Evolutionary conservation across 2,329 filamentous ascomycete genomes (phyloP), one percentile per base, ranked within the genome.

Genomic region (Apiospora aurea): DNA sequence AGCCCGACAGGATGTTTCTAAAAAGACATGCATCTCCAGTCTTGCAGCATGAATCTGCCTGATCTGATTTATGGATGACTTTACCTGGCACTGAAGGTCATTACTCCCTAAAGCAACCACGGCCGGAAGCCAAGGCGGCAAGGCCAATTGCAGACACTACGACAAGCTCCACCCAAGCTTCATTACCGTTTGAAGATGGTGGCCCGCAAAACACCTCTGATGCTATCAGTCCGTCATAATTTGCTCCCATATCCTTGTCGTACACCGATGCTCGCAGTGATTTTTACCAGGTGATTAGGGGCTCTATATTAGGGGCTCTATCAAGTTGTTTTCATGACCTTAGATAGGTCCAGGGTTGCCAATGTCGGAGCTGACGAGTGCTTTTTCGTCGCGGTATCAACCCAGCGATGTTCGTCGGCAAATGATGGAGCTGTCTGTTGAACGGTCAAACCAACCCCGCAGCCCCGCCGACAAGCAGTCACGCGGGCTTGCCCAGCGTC

Each of bases 111-210:
- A 16, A 38, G n/a, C n/a, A 26, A 43, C 24, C 47, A 51, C n/a
- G 8, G 8, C n/a, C 47, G 24, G 21, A 34, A 34, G 8, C 44
- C 44, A 16, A 21, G 44, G 44, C 11, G 26, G 26, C n/a, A 53
- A 18, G 18, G 44, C 24, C 24, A 29, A 11, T 16, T 53, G n/a
- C 24, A 46, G 44, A 46, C 24, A 29, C 24, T 53, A 51, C 47
- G n/a, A 14, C 57, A 64, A 41, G 57, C 29, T 34, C 57, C 57
- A 64, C 57, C 13, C 57, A 41, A 64, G 57, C 57, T 64, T 41
- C 29, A 64, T n/a, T 64, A 21, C 57, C 57, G 34, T 64, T 64
- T 64, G 34, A n/a, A 64, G 57, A 64, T 14, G 34, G 16, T 8
- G 57, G 29, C 46, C 46, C 46, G 46, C 46, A 49, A 61, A 61